Evolutionary conservation across 345 rosid genomes (phyloP).

Genomic region (Populus alba): DNA sequence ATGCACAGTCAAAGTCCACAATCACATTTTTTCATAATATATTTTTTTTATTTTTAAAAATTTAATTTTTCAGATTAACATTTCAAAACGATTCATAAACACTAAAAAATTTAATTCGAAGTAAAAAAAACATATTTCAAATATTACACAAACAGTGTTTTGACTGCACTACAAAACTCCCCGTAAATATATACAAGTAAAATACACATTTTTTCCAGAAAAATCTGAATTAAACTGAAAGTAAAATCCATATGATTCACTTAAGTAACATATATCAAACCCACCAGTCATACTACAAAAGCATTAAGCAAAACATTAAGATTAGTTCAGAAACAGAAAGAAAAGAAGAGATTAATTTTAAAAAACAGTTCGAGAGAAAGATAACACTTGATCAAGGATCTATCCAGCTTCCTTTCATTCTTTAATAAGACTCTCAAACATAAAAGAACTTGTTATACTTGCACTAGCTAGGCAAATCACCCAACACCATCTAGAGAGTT

Average conservation of each 20-base stretch:
- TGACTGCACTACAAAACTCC: too few species aligned
- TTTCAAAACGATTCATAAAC: rapidly evolving
- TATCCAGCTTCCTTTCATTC: neutral
- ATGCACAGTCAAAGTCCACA: neutral
- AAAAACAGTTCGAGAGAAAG: neutral
- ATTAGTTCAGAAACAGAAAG: neutral
- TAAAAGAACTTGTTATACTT: neutral
- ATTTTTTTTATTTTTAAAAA: too few species aligned
- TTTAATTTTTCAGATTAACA: too few species aligned
- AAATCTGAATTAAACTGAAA: neutral
- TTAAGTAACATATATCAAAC: too few species aligned
- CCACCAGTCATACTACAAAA: neutral
- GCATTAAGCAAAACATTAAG: neutral
- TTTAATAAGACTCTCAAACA: neutral
- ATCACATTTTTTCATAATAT: neutral
- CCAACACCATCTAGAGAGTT: neutral
- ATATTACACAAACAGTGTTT: too few species aligned
- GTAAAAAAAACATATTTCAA: too few species aligned
- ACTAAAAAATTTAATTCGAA: too few species aligned
- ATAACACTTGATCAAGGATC: neutral
- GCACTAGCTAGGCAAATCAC: neutral
- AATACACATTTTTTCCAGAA: neutral
- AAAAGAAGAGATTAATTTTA: neutral
- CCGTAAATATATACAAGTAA: neutral
- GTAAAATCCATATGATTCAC: neutral